Evolutionary conservation across 2,329 filamentous ascomycete genomes (phyloP).

Genomic region (Xylariomycetidae sp.): DNA sequence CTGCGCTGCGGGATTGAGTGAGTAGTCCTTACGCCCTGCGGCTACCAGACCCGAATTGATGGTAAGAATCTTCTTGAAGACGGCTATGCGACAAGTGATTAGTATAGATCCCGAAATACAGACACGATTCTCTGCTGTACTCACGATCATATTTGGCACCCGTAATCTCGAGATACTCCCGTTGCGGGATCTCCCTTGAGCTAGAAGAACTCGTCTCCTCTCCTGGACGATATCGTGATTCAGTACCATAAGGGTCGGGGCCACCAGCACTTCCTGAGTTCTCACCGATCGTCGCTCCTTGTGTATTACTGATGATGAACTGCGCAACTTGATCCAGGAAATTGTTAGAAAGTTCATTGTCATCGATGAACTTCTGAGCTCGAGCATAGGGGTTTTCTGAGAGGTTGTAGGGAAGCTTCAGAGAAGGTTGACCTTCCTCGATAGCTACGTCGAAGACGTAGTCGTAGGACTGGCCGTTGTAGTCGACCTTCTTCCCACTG

Average conservation of each 20-base stretch:
- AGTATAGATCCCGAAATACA: neutral
- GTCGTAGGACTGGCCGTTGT: constrained; percentile 86
- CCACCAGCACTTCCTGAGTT: constrained; percentile 42
- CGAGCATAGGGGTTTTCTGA: constrained; percentile 90
- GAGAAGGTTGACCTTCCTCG: constrained; percentile 84
- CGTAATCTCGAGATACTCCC: constrained; percentile 71
- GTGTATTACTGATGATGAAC: constrained; percentile 86
- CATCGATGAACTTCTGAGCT: constrained; percentile 83
- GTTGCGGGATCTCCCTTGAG: constrained; percentile 69
- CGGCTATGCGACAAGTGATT: constrained; percentile 36
- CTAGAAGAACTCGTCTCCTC: constrained; percentile 44
- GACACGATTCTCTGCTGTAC: constrained; percentile 8
- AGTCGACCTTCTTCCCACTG: constrained; percentile 70
- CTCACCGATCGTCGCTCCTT: constrained; percentile 77
- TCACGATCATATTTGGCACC: constrained; percentile 63
- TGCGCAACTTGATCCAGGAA: constrained; percentile 91
- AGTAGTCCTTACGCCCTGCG: constrained; percentile 66
- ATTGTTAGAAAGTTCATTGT: constrained; percentile 80
- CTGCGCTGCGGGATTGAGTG: constrained; percentile 69
- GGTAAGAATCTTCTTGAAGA: constrained; percentile 71
- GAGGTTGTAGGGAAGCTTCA: constrained; percentile 92
- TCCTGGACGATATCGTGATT: constrained; percentile 73
- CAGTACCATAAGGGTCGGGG: constrained; percentile 72
- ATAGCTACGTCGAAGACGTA: constrained; percentile 97
- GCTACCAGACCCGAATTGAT: constrained; percentile 70